Evolutionary conservation across 352 stramenopile species (phyloP).

Genomic region (Nothophytophthora sp.): DNA sequence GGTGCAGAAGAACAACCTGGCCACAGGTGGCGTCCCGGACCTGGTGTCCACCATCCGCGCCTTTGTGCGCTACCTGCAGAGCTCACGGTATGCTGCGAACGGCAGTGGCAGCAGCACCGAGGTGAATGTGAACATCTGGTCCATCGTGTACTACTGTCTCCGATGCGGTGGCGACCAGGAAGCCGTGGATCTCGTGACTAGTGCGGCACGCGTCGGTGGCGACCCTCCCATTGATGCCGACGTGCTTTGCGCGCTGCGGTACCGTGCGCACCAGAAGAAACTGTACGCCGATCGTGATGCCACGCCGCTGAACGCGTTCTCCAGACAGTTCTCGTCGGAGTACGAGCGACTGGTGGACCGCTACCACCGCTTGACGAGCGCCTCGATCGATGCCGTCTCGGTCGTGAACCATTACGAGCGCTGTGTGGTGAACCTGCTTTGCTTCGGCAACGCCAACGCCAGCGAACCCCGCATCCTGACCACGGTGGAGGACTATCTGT

Average conservation of each 20-base stretch:
- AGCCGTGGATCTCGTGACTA: conserved; percentile 56
- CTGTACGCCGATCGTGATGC: conserved; percentile 38
- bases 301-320: conserved; percentile 49
- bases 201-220: conserved; percentile 32
- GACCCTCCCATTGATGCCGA: conserved; percentile 54
- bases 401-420: conserved; percentile 78
- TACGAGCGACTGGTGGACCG: conserved; percentile 63
- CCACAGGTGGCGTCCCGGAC: conserved; percentile 70
- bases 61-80: conserved; percentile 79
- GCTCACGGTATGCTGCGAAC: conserved; percentile 53
- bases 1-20: conserved; percentile 71
- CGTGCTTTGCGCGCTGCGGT: conserved; percentile 61
- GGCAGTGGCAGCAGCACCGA: conserved; percentile 33
- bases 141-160: conserved; percentile 80
- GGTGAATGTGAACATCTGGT: conserved; percentile 65
- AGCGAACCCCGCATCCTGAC: conserved; percentile 75
- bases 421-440: conserved; percentile 82
- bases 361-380: conserved; percentile 70
- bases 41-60: conserved; percentile 73
- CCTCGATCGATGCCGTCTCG: conserved; percentile 69
- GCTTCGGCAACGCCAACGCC: conserved; percentile 75
- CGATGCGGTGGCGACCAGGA: conserved; percentile 75
- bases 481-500: conserved; percentile 87
- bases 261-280: conserved; percentile 63
- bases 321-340: conserved; percentile 67